Base-by-base conservation (phyloP, 2,329 filamentous ascomycete species). In the Lizonia empirigonia region DNA sequence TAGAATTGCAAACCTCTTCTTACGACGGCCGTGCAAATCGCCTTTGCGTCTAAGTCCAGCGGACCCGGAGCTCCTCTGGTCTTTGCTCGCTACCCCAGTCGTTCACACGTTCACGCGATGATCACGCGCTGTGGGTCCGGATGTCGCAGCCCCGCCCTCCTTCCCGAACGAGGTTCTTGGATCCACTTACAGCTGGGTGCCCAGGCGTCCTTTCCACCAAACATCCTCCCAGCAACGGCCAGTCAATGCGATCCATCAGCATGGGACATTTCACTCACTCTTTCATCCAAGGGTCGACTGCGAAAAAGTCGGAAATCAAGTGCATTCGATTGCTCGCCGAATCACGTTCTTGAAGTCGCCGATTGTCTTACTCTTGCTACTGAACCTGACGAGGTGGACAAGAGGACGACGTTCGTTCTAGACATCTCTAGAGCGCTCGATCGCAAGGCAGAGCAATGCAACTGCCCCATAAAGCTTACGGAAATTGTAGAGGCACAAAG, bases 91-190 rank as follows among this genome's bases (percentile, higher is more conserved):
- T 52, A 47, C 37, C 49, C 49, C 49, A 47, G 33, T 35, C 42
- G 42, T 52, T 52, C 42, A 42, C 37, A 33, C 27, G 3, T 7
- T 30, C 5, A 30, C n/a, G n/a, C 40, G 48, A 50, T 35, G 47
- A 50, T 50, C 48, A 50, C 40, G 47, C 39, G 40, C 34, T 39
- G 49, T 42, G 42, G 49, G 42, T 30, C 49, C 38, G 41, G 32
- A 37, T 12, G 49, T 36, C 20, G 36, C 41, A 38, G 38, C 8
- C 33, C 49, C 49, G 22, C 44, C 37, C 49, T 41, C 49, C 49
- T 52, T 52, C 49, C 37, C 22, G n/a, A 52, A 42, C 2, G 4
- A 36, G 41, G 13, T 32, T 19, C 23, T 45, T 32, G 36, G 42
- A 33, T 34, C 34, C 34, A 24, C 36, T 22, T 13, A 33, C 42